Evolutionary conservation across 495 filamentous ascomycete genomes (phyloP), one percentile per base, ranked within the genome.

Genomic region (Xanthoparmelia taractica): DNA sequence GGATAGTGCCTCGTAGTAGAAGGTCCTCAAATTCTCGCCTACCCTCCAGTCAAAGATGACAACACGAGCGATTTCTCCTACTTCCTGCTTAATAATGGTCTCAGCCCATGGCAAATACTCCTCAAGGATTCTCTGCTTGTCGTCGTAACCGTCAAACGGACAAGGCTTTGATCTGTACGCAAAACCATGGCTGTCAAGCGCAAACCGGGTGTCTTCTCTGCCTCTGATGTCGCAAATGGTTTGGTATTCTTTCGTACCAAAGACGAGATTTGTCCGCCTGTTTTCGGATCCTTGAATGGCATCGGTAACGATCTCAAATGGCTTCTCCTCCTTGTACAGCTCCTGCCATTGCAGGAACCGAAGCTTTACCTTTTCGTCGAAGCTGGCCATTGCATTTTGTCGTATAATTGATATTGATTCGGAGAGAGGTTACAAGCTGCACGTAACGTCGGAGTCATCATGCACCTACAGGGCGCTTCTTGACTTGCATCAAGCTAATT

Each of bases 181-280:
- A 33, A 66, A 66, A 8, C 65, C 61, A 58, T 66, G 40, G 18
- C 43, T 18, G 38, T 66, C 65, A 15, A 66, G 50, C 20, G 34
- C n/a, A 55, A 66, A 66, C 5, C 50, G n/a, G 17, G n/a, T 18
- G 13, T n/a, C 27, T 40, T 55, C 59, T 8, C 54, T 27, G 27
- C 40, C 65, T 79, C 74, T 63, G 79, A 81, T 60, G 73, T 80
- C 11, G 54, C 79, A 1, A 76, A 79, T 59, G 27, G 38, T 10
- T 76, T 75, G 65, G 79, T 81, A 74, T 80, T 79, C 60, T 75
- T 74, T n/a, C 73, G 78, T 33, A 63, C 80, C 29, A 20, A 64
- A 60, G 2, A 38, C 0, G 27, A 64, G 33, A 40, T 64, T 64
- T 20, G 63, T 60, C 25, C 37, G 40, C 34, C 34, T 41, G 31